Evolutionary conservation across 805 yeast genomes (phyloP).

Genomic region (Candida montana): DNA sequence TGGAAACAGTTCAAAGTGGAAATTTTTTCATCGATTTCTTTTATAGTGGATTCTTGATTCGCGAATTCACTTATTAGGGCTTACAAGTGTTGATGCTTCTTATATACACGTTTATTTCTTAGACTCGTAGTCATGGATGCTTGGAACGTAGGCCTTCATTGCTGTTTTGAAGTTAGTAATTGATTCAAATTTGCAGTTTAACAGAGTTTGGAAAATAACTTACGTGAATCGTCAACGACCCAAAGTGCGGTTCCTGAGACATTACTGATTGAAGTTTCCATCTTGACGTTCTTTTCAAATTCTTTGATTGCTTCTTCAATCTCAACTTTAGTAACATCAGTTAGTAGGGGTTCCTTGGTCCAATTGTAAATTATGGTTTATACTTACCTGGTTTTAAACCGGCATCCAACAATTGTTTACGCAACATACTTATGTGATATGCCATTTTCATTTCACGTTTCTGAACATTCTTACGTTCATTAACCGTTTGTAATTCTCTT

Average conservation of each 20-base stretch:
- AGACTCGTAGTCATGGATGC: slow-evolving; percentile 53
- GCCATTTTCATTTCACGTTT: slow-evolving; percentile 54
- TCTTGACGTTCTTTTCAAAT: slow-evolving; percentile 53
- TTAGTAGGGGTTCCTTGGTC: no score
- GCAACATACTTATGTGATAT: slow-evolving; percentile 59
- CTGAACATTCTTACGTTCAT: slow-evolving; percentile 44
- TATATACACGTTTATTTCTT: slow-evolving; percentile 22
- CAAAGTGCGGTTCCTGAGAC: slow-evolving; percentile 52
- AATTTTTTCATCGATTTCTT: slow-evolving; percentile 5
- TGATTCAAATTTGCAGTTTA: no score
- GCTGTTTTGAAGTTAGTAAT: slow-evolving; percentile 16
- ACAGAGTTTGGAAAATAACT: no score
- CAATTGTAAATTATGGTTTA: no score
- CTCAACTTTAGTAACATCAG: slow-evolving; percentile 31
- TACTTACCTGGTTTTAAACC: slow-evolving; percentile 47
- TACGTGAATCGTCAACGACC: slow-evolving; percentile 46
- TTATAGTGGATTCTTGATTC: background rate
- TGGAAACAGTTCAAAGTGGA: background rate
- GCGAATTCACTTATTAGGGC: slow-evolving; percentile 1
- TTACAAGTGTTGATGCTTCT: background rate
- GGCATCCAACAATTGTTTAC: slow-evolving; percentile 52
- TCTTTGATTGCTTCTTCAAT: slow-evolving; percentile 48
- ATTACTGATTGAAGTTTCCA: slow-evolving; percentile 50
- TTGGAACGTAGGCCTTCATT: slow-evolving; percentile 49
- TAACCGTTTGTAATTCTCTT: slow-evolving; percentile 45